Evolutionary conservation across 768 basidiomycete genomes (phyloP), one percentile per base, ranked within the genome.

Genomic region (Amanita subjunquillea): DNA sequence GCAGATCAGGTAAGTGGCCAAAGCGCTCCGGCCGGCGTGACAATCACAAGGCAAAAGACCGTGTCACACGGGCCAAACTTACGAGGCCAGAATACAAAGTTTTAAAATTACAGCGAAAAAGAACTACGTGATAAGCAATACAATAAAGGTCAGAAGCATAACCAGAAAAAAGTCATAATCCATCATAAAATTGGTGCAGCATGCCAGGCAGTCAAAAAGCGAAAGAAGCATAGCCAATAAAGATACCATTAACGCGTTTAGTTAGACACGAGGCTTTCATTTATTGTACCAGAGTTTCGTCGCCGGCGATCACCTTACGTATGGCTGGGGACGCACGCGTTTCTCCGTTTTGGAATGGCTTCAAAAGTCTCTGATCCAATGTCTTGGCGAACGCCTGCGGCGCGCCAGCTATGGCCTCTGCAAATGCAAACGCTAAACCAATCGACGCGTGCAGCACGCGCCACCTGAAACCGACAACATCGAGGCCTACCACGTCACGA

Each of bases 401-500:
- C 0, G 78, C 74, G 7, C 58, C 61, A 17, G 70, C 69, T 49
- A 87, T 76, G 0, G 79, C 80, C 62, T 87, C 85, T 1, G 83
- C 78, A 57, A 85, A 82, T 2, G 85, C 79, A 59, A 85, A 84
- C 0, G 81, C 81, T 9, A 82, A 72, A 7, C 74, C 72, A 29
- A 85, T 65, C 4, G 72, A 65, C 0, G 85, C 80, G 42, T 65
- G 71, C 51, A 83, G 66, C 1, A 83, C 69, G 42, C 85, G 75
- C 72, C 77, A 77, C 27, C 72, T 68, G 36, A 67, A 63, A 4
- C 81, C 82, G 6, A 87, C 62, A 3, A 82, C 72, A 56, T 84
- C 80, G 38, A 79, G 60, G 8, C 75, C 73, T 17, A 67, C 60
- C 45, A 71, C 51, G 10, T 60, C 59, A 7, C 48, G 42, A 47